A percentile compares a stretch with the other conserved stretches of the same genome.
Conservation (phyloP, 1,284 basidiomycete genomes). For the Coniophora puteana region DNA sequence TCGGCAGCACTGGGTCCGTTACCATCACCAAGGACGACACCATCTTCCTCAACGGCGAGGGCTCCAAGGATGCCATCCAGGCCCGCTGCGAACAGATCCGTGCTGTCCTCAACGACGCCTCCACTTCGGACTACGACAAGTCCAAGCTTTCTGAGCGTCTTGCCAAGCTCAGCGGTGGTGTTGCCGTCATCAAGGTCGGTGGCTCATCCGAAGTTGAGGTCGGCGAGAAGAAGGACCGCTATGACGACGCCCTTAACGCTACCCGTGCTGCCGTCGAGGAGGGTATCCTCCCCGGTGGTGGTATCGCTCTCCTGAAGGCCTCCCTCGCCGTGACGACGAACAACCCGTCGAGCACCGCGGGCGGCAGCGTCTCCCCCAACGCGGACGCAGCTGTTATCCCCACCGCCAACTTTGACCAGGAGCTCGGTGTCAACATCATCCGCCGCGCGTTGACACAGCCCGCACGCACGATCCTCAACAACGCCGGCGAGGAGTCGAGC, state of each 20-base stretch:
- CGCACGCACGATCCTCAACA: slow-evolving; percentile 87
- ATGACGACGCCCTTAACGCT: slow-evolving; percentile 96
- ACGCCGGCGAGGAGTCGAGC: slow-evolving; percentile 93
- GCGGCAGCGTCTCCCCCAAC: slow-evolving; percentile 38
- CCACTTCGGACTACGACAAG: slow-evolving; percentile 92
- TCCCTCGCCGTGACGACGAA: slow-evolving; percentile 72
- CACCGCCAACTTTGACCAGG: slow-evolving; percentile 95
- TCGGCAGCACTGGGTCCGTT: slow-evolving; percentile 89
- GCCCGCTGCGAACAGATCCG: slow-evolving; percentile 96
- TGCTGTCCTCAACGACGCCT: slow-evolving; percentile 75
- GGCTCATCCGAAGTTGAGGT: slow-evolving; percentile 95
- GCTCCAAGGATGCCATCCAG: slow-evolving; percentile 81
- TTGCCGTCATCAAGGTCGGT: slow-evolving; percentile 98
- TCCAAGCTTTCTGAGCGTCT: slow-evolving; percentile 96
- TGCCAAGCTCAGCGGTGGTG: slow-evolving; percentile 94
- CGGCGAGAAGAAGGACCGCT: slow-evolving; percentile 98
- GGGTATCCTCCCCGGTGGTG: slow-evolving; percentile 96
- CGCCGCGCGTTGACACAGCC: slow-evolving; percentile 83
- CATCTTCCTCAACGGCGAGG: slow-evolving; percentile 92
- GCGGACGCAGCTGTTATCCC: slow-evolving; percentile 64
- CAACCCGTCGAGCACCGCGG: slow-evolving; percentile 41
- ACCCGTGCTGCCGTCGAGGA: slow-evolving; percentile 98
- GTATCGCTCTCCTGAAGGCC: slow-evolving; percentile 89
- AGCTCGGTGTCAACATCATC: slow-evolving; percentile 94
- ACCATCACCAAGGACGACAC: slow-evolving; percentile 99